Evolutionary conservation across 2,329 filamentous ascomycete species (phyloP), one percentile per base, ranked within the genome.

Genomic region (Hypoxylon sp.): DNA sequence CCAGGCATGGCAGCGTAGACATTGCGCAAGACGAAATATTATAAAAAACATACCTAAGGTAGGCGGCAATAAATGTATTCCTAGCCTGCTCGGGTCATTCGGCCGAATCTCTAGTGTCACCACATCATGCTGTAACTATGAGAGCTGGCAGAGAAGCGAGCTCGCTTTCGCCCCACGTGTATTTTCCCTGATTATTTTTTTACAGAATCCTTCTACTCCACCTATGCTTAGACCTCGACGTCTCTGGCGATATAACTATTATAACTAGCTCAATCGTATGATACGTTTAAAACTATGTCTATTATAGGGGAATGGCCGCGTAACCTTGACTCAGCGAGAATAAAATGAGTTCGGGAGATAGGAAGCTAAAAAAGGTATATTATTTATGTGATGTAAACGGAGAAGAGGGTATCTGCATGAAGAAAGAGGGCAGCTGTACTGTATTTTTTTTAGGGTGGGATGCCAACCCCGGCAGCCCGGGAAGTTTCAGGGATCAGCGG

Each of bases 401-500:
- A n/a, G 4, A 14, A 9, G 39, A 42, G n/a, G 39, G 39, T 10
- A 44, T 44, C 17, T 44, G 17, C 11, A 44, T 22, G 39, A 42
- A 42, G 2, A 3, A 9, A 42, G 14, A 42, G 26, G 46, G 13
- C 22, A 29, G 5, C 46, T 29, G 22, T 4, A 31, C 3, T 17
- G 13, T 1, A 10, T 22, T 22, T 22, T 22, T 6, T 3, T 50
- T 11, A 17, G 13, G 24, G 8, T n/a, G 47, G 26, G 26, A 50
- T 50, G 13, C 3, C 13, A 29, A 26, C 47, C 24, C 24, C 14
- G 24, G 39, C 2, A 50, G 17, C 24, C 24, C 14, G 24, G 39
- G 8, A 50, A 31, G 33, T 50, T 50, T 42, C 22, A 54, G 52
- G 52, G 52, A 54, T 44, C 14, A 44, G 3, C 8, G 8, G 35